Conservation (phyloP, 2,329 filamentous ascomycete genomes). For the Diaporthe helianthi region DNA sequence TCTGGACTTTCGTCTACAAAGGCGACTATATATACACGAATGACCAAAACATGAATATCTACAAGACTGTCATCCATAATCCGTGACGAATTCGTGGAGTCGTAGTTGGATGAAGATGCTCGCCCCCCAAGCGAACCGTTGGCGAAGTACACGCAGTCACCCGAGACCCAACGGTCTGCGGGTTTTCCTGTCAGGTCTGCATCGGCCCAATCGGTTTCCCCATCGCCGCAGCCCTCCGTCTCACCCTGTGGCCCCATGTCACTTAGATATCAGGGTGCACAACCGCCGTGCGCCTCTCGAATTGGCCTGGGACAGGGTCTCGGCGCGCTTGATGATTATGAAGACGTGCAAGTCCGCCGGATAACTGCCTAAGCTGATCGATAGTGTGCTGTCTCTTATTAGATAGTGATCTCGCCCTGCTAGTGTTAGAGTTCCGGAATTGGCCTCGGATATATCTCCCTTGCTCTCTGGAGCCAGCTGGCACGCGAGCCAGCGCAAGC, state of each 20-base stretch:
- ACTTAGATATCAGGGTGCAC: conserved; percentile 11
- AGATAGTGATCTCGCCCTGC: neutral
- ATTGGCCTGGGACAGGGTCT: conserved; percentile 29
- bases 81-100: neutral
- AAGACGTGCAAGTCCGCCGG: conserved; percentile 18
- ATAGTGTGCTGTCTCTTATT: neutral
- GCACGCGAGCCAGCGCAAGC: neutral
- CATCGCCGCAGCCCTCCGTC: neutral
- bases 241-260: neutral
- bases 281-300: neutral
- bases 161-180: conserved; percentile 31
- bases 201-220: conserved; percentile 27
- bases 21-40: neutral
- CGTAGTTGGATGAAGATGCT: neutral
- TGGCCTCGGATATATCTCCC: neutral
- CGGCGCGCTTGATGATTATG: conserved; percentile 27
- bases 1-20: neutral
- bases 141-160: conserved; percentile 24
- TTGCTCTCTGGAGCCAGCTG: neutral
- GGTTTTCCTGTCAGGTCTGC: conserved; percentile 28
- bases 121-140: conserved; percentile 31
- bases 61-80: too few species aligned
- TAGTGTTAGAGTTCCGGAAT: neutral
- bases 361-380: neutral
- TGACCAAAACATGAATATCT: too few species aligned